Evolutionary conservation across 306 rosid genomes (phyloP).

Genomic region (Dalbergia oliveri): DNA sequence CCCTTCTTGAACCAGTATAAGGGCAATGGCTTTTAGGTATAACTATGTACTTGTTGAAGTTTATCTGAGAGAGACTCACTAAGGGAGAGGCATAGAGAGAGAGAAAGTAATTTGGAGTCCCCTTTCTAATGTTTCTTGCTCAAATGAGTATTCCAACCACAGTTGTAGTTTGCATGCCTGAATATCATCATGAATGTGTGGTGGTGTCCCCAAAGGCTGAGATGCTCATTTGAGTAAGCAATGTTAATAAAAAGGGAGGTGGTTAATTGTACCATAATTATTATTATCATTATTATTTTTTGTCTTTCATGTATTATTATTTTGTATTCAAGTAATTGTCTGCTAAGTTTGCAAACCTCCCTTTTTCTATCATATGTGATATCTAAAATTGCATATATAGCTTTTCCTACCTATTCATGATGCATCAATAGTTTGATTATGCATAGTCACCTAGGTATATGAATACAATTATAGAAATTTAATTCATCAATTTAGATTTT

Average conservation of each 20-base stretch:
- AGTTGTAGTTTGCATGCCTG: conserved; percentile 16
- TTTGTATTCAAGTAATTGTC: not conserved
- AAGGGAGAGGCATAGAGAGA: no score
- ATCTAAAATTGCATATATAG: no score
- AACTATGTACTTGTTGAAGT: not conserved
- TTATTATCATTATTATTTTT: no score
- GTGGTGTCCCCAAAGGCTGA: conserved; percentile 45
- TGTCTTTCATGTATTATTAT: no score
- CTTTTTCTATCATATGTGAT: no score
- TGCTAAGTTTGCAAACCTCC: no score
- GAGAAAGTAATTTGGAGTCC: conserved; percentile 10
- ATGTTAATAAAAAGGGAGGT: conserved; percentile 56
- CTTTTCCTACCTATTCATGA: no score
- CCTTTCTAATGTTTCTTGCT: conserved; percentile 87
- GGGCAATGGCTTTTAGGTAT: not conserved
- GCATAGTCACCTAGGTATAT: no score
- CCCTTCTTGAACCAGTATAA: not conserved
- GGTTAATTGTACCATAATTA: not conserved
- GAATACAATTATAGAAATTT: no score
- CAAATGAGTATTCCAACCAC: conserved; percentile 95
- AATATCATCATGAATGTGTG: conserved; percentile 1
- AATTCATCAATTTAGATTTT: no score
- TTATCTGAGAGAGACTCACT: not conserved
- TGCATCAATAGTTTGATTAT: no score
- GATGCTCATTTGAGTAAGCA: conserved; percentile 82